Percentiles rank a stretch among this genome's conserved stretches.
Evolutionary conservation across 345 rosid genomes (phyloP).

Genomic region (Kernera saxatilis): DNA sequence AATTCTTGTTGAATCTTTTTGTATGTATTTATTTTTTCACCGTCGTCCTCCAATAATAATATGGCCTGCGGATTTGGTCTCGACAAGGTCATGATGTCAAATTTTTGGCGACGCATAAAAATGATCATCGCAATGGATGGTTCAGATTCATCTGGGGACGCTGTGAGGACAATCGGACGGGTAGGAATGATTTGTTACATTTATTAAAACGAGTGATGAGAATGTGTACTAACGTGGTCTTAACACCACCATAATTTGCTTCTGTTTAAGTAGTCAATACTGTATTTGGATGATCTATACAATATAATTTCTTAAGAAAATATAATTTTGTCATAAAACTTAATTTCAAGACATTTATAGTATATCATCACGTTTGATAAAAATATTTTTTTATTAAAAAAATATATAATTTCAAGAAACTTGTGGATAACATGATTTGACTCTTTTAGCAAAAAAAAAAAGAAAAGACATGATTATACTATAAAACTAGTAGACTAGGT

Average conservation of each 20-base stretch:
- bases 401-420: neutral
- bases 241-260: constrained; percentile 6
- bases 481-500: neutral
- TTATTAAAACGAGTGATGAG: constrained; percentile 29
- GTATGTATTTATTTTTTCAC: neutral
- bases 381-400: neutral
- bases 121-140: constrained; percentile 17
- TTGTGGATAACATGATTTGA: neutral
- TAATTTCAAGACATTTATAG: neutral
- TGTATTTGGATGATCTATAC: neutral
- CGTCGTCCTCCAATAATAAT: neutral
- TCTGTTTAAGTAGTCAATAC: neutral
- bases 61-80: constrained; percentile 23
- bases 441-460: too few relatives aligned
- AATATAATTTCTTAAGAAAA: neutral
- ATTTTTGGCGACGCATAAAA: constrained; percentile 4
- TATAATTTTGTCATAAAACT: neutral
- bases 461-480: too few relatives aligned
- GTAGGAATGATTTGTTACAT: constrained; percentile 7
- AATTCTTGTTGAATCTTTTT: constrained; percentile 3
- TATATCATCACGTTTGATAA: neutral
- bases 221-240: constrained; percentile 12
- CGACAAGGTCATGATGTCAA: constrained; percentile 33
- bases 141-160: neutral
- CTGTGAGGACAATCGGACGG: constrained; percentile 25